Evolutionary conservation across 1,284 basidiomycete species (phyloP).

Genomic region (Melampsora larici-populina): DNA sequence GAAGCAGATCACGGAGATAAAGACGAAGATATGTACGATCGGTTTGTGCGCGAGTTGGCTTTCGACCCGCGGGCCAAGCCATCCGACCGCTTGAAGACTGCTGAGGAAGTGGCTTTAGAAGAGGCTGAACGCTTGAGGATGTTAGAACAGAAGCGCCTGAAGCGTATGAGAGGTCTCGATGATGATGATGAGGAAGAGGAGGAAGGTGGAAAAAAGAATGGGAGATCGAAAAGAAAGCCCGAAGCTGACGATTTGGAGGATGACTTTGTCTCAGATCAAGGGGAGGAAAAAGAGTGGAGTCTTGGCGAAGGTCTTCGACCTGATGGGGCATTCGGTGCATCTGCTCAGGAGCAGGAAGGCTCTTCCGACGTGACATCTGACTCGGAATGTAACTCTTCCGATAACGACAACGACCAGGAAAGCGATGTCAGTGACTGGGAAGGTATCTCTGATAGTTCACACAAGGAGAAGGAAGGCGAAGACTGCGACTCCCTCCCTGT

Average conservation of each 20-base stretch:
- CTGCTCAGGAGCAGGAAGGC: constrained; percentile 49
- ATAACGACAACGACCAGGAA: constrained; percentile 58
- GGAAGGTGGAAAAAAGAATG: constrained; percentile 53
- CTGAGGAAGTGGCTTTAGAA: constrained; percentile 85
- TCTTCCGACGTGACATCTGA: constrained; percentile 48
- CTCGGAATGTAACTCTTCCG: constrained; percentile 53
- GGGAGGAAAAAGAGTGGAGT: constrained; percentile 56
- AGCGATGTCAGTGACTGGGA: constrained; percentile 51
- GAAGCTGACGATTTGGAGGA: constrained; percentile 84
- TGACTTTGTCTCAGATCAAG: constrained; percentile 64
- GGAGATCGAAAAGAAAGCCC: constrained; percentile 59
- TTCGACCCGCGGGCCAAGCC: constrained; percentile 92
- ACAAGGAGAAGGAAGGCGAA: constrained; percentile 46
- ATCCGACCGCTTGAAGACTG: constrained; percentile 92
- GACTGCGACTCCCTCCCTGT: constrained; percentile 45
- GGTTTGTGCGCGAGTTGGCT: constrained; percentile 83
- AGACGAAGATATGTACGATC: constrained; percentile 66
- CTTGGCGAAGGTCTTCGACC: constrained; percentile 58
- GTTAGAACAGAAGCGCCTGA: constrained; percentile 73
- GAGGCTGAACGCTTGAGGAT: constrained; percentile 81
- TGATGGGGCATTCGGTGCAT: constrained; percentile 54
- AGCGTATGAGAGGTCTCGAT: constrained; percentile 80
- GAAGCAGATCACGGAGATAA: constrained; percentile 34
- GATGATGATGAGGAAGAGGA: constrained; percentile 60
- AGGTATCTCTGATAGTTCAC: constrained; percentile 48